These are phyloP conservation scores for Lumnitzera littorea DNA, from an alignment of 345 rosid genomes.

Conservation along the genomic window DNA sequence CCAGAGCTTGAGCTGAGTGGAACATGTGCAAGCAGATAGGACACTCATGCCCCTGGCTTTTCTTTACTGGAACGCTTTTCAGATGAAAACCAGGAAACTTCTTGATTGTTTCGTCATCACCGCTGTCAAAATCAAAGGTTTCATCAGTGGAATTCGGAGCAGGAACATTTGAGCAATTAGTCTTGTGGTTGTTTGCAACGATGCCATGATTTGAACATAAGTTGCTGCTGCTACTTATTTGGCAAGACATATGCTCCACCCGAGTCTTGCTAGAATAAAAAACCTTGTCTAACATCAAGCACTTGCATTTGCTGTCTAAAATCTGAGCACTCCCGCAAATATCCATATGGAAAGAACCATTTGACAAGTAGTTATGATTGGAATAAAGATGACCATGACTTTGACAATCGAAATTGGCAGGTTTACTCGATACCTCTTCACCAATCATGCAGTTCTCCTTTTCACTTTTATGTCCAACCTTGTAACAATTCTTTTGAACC, in stretches of 20 bases:
- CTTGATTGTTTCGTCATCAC: too few species aligned
- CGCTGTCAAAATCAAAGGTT: not conserved
- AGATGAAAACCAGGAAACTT: not conserved
- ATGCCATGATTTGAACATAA: slow-evolving; percentile 39
- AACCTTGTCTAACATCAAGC: slow-evolving; percentile 23
- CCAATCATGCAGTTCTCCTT: slow-evolving; percentile 30
- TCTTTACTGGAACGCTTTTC: slow-evolving; percentile 25
- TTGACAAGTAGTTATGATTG: not conserved
- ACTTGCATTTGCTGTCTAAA: slow-evolving; percentile 14
- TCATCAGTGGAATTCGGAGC: not conserved
- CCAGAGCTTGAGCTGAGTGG: slow-evolving; percentile 90
- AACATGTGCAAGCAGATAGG: slow-evolving; percentile 85
- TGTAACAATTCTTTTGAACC: not conserved
- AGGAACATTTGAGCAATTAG: slow-evolving; percentile 34
- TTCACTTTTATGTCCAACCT: slow-evolving; percentile 9
- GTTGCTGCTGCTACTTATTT: slow-evolving; percentile 24
- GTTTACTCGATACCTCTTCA: slow-evolving; percentile 36
- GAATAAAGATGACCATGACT: slow-evolving; percentile 9
- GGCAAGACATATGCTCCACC: slow-evolving; percentile 22
- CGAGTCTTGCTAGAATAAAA: slow-evolving; percentile 18
- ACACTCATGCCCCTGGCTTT: slow-evolving; percentile 69
- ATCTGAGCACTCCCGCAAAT: slow-evolving; percentile 17
- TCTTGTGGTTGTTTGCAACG: slow-evolving; percentile 42
- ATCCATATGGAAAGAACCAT: not conserved
- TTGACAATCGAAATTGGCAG: slow-evolving; percentile 21